Conservation (phyloP, 2,329 filamentous ascomycete genomes). For the Ophiostoma quercus region DNA sequence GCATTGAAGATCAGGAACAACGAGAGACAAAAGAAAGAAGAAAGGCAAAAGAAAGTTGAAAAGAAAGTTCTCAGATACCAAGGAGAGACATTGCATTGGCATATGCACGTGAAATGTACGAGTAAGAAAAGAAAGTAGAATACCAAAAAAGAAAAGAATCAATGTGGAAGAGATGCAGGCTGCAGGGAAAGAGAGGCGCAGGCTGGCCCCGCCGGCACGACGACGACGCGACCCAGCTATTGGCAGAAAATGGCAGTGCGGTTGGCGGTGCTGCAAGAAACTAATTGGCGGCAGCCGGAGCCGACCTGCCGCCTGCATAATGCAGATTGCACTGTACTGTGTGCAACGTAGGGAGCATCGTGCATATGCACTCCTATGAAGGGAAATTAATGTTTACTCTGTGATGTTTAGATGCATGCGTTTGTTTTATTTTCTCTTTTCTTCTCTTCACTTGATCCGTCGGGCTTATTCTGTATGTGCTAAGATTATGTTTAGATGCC, state of each 20-base stretch:
- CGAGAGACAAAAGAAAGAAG: background rate
- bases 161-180: background rate
- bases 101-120: background rate
- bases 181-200: constrained; percentile 16
- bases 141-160: background rate
- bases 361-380: constrained; percentile 16
- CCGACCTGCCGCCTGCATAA: constrained; percentile 13
- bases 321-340: background rate
- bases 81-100: constrained; percentile 2
- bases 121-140: background rate
- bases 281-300: background rate
- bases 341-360: constrained; percentile 9
- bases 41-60: no score
- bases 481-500: background rate
- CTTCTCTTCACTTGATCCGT: background rate
- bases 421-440: background rate
- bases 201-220: constrained; percentile 21
- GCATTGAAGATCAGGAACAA: background rate
- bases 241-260: background rate
- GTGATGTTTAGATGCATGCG: no score
- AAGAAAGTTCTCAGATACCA: no score
- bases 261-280: background rate
- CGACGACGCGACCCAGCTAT: constrained; percentile 19
- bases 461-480: background rate
- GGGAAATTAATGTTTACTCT: background rate